A percentile compares a stretch with the other conserved stretches of the same genome.
phyloP scores from a whole-genome alignment of 441 rosid genomes.

The Flueggea neowawraea region DNA sequence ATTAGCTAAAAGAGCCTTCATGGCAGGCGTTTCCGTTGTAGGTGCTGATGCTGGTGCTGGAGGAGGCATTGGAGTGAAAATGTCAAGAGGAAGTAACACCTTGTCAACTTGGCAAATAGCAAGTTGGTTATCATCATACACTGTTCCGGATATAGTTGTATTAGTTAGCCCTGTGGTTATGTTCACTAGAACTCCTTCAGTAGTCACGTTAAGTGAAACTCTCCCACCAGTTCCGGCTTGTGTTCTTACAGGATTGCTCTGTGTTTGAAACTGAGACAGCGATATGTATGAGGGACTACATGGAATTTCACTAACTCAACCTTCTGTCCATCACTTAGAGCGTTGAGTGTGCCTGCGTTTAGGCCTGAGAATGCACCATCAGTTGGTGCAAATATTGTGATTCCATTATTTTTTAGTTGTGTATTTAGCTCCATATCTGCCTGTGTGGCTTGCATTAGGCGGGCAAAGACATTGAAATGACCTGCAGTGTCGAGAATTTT shows the following conservation, averaged over 20 bases:
- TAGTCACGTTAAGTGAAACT: constrained; percentile 58
- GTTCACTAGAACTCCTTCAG: constrained; percentile 51
- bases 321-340: constrained; percentile 47
- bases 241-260: constrained; percentile 67
- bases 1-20: constrained; percentile 12
- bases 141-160: constrained; percentile 50
- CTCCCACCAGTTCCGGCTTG: constrained; percentile 58
- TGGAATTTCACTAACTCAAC: constrained; percentile 60
- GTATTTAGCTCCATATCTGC: constrained; percentile 45
- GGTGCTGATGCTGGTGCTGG: constrained; percentile 58
- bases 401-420: constrained; percentile 60
- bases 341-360: constrained; percentile 54
- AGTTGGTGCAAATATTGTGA: constrained; percentile 64
- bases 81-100: constrained; percentile 60
- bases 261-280: constrained; percentile 53
- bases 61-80: constrained; percentile 54
- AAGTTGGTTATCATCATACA: constrained; percentile 62
- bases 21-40: constrained; percentile 24
- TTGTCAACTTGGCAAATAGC: constrained; percentile 63
- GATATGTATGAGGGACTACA: constrained; percentile 48
- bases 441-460: constrained; percentile 50
- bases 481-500: constrained; percentile 64
- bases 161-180: constrained; percentile 60
- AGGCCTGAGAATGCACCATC: constrained; percentile 57
- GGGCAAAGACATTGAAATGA: constrained; percentile 48